A percentile compares a stretch with the other conserved stretches of the same genome.
Evolutionary conservation across 306 rosid genomes (phyloP).

Genomic region (Sophora flavescens): DNA sequence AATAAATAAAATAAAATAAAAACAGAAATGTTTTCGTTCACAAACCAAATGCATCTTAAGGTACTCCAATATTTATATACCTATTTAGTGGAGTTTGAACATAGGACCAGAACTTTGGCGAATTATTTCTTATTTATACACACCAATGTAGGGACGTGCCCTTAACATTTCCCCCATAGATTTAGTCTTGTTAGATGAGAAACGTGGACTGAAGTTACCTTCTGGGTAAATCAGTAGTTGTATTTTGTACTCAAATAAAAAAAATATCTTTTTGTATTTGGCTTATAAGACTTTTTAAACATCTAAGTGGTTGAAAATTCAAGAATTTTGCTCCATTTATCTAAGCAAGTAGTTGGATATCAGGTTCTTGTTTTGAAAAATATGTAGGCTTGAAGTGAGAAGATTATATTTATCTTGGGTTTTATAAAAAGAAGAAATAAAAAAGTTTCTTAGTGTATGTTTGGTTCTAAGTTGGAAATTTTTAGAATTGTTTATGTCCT

Average conservation of each 20-base stretch:
- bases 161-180: background rate
- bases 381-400: constrained; percentile 1
- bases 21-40: no score
- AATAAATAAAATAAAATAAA: no score
- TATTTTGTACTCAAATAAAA: background rate
- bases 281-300: background rate
- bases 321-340: background rate
- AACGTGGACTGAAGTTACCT: background rate
- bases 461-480: no score
- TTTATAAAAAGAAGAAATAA: background rate
- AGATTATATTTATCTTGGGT: background rate
- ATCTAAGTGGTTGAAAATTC: background rate
- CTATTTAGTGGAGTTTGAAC: background rate
- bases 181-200: background rate
- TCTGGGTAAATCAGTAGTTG: background rate
- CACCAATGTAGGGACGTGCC: background rate
- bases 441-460: background rate
- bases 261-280: no score
- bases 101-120: background rate
- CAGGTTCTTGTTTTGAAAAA: background rate
- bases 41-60: no score
- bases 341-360: background rate
- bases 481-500: no score
- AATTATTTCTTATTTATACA: background rate
- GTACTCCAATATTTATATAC: no score